Percentiles rank a stretch among this genome's conserved stretches.
Conservation (phyloP, 306 rosid genomes). For the Quercus rubra region DNA sequence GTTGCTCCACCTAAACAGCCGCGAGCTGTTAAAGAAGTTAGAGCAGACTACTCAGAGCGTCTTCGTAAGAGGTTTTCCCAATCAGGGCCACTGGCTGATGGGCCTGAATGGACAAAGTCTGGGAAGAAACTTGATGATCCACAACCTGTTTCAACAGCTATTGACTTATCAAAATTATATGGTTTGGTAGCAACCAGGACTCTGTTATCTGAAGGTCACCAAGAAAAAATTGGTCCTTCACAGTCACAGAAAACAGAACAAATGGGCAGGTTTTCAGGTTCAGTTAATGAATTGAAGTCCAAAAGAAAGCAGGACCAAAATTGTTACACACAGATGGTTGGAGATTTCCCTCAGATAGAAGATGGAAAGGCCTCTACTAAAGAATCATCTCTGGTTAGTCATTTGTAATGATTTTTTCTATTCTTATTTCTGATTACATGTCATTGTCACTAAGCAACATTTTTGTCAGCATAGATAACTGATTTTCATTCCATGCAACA, state of each 20-base stretch:
- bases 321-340: constrained; percentile 35
- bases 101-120: constrained; percentile 38
- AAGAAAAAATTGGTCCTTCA: constrained; percentile 41
- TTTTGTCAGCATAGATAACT: constrained; percentile 1
- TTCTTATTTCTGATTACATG: not conserved
- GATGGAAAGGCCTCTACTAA: constrained; percentile 35
- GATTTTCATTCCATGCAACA: not conserved
- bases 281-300: constrained; percentile 40
- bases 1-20: constrained; percentile 46
- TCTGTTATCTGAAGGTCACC: constrained; percentile 31
- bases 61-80: constrained; percentile 46
- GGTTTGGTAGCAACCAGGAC: constrained; percentile 62
- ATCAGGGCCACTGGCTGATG: constrained; percentile 71
- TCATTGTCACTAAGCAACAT: not conserved
- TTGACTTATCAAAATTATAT: constrained; percentile 47
- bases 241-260: constrained; percentile 23
- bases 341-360: constrained; percentile 35
- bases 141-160: constrained; percentile 28
- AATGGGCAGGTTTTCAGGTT: constrained; percentile 35
- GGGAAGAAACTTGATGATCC: constrained; percentile 44
- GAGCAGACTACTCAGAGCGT: constrained; percentile 36
- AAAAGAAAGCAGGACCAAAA: constrained; percentile 43
- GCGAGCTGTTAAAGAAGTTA: constrained; percentile 32
- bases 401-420: not conserved
- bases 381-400: constrained; percentile 53